Evolutionary conservation across 139 green algal genomes (phyloP), one percentile per base, ranked within the genome.

Genomic region (Zygnema circumcarinatum): DNA sequence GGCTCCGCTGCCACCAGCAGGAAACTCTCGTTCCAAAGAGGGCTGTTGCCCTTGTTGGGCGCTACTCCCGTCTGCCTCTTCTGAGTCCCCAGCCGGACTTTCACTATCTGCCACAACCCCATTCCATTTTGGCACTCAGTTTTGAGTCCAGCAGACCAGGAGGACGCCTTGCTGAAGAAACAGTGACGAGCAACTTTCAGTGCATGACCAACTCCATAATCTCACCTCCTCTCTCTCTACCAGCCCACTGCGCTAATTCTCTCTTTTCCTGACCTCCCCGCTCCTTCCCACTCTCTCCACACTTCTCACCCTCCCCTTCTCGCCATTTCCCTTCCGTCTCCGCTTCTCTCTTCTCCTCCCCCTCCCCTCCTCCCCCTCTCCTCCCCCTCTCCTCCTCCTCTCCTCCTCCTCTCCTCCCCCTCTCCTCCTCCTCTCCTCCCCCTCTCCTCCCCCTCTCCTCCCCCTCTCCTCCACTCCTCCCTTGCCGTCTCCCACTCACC

Each of bases 11-110:
- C 69, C 35, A 41, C 69, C 35, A 78, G 11, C 35, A 78, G 36
- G 11, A 78, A 41, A 11, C 36, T 41, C 16, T 78, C 69, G 11
- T 78, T 78, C 69, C 69, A 78, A 3, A 78, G 35, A 36, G 69
- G 69, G 16, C 36, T 78, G 35, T 16, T 39, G 7, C 35, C 36
- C 35, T 39, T 52, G 69, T 39, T 41, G 3, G 35, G 69, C 16
- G 69, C 35, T 25, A 52, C 36, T 39, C 35, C 36, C 35, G 35
- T 39, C 16, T 39, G 35, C 16, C 36, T 3, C 11, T 78, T 39
- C 16, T 39, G 35, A 25, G 69, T 29, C 11, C 69, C 69, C 16
- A 78, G 16, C 7, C 36, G 35, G 16, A 78, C 69, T 41, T 41
- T 78, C 35, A 41, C 69, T 11, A 78, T 16, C 69, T 78, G 47